Evolutionary conservation across 345 rosid species (phyloP).

Genomic region (Alliaria petiolata): DNA sequence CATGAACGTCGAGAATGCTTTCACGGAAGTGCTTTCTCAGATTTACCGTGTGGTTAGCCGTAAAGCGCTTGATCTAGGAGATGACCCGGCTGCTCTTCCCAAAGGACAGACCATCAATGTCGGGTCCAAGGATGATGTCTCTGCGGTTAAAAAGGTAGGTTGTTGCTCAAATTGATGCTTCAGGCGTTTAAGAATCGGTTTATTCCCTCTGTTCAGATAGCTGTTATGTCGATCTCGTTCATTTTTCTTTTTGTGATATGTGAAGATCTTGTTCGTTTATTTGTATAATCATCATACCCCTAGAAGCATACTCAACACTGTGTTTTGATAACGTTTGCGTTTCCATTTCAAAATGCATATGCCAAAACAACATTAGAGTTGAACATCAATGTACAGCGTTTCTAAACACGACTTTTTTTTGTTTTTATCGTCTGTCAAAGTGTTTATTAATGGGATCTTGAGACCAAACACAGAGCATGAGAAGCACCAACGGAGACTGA

Average conservation of each 20-base stretch:
- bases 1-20: constrained; percentile 66
- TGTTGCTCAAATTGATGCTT: constrained; percentile 50
- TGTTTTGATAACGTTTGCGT: not conserved
- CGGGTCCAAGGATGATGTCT: constrained; percentile 62
- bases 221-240: not conserved
- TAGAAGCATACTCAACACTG: not conserved
- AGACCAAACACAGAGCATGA: constrained; percentile 79
- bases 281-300: constrained; percentile 5
- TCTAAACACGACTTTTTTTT: not conserved
- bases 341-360: not conserved
- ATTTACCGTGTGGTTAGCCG: constrained; percentile 63
- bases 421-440: not conserved
- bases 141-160: constrained; percentile 69
- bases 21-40: constrained; percentile 66
- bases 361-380: not conserved
- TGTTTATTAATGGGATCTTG: constrained; percentile 36
- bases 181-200: not conserved
- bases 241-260: not conserved
- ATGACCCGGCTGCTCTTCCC: constrained; percentile 65
- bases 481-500: constrained; percentile 82
- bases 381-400: not conserved
- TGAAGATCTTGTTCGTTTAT: constrained; percentile 17
- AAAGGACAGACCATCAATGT: constrained; percentile 68
- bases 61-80: constrained; percentile 66
- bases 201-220: not conserved